Percentiles rank a stretch among this genome's conserved stretches.
Conservation (phyloP, 1,284 basidiomycete genomes). For the Cryptococcus amylolentus region DNA sequence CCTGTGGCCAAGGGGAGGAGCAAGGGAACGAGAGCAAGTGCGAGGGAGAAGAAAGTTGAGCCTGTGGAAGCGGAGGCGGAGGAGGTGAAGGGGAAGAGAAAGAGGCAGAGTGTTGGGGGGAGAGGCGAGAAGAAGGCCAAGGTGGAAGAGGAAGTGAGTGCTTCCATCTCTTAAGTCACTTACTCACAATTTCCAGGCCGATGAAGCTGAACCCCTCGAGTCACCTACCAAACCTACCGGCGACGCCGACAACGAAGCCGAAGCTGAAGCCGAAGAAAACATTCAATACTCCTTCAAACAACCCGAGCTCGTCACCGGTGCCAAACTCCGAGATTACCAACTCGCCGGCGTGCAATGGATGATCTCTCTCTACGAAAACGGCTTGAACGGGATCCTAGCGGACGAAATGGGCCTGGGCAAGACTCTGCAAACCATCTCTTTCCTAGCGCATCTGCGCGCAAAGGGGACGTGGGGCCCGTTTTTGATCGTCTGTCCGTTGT, state of each 20-base stretch:
- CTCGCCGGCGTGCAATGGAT: slow-evolving; percentile 96
- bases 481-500: slow-evolving; percentile 85
- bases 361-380: slow-evolving; percentile 86
- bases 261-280: slow-evolving; percentile 20
- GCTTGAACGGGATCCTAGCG: slow-evolving; percentile 85
- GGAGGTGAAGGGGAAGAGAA: slow-evolving; percentile 23
- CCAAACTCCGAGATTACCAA: slow-evolving; percentile 82
- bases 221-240: slow-evolving; percentile 5
- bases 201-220: neutral
- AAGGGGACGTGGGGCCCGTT: slow-evolving; percentile 73
- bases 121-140: slow-evolving; percentile 22
- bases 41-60: slow-evolving; percentile 2
- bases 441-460: slow-evolving; percentile 81
- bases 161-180: neutral
- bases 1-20: neutral
- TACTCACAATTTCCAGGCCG: neutral
- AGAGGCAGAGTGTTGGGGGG: slow-evolving; percentile 18
- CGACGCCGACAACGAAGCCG: slow-evolving; percentile 17
- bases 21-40: slow-evolving; percentile 7
- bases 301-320: slow-evolving; percentile 77
- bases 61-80: slow-evolving; percentile 16
- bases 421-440: slow-evolving; percentile 91
- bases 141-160: slow-evolving; percentile 10
- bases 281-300: slow-evolving; percentile 56
- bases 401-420: slow-evolving; percentile 87